Evolutionary conservation across 2,329 filamentous ascomycete genomes (phyloP).

Genomic region (Aspergillus quadrilineatus): DNA sequence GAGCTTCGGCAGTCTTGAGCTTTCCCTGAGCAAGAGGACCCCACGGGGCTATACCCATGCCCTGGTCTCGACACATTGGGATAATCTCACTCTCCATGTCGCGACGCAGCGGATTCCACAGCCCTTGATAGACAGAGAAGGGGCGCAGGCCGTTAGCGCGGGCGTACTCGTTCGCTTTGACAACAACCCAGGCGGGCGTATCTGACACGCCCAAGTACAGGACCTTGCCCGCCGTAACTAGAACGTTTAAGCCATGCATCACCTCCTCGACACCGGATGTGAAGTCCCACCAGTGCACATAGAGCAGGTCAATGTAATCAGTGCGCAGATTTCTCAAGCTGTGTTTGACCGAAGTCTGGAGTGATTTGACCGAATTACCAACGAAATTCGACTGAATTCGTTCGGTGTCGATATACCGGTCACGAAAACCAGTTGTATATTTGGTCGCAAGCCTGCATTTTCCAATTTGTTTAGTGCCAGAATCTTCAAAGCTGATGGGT

Average conservation of each 20-base stretch:
- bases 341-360: slow-evolving; percentile 45
- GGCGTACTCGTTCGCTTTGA: slow-evolving; percentile 42
- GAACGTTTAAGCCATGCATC: slow-evolving; percentile 39
- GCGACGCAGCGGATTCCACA: slow-evolving; percentile 39
- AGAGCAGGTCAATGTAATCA: slow-evolving; percentile 56
- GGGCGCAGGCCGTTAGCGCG: slow-evolving; percentile 40
- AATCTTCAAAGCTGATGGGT: background rate
- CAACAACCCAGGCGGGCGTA: slow-evolving; percentile 42
- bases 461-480: too few species aligned
- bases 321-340: slow-evolving; percentile 51
- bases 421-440: slow-evolving; percentile 43
- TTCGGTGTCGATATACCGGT: slow-evolving; percentile 28
- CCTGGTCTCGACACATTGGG: slow-evolving; percentile 37
- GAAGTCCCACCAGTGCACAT: slow-evolving; percentile 57
- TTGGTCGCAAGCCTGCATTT: too few species aligned
- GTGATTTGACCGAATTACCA: slow-evolving; percentile 46
- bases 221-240: slow-evolving; percentile 43
- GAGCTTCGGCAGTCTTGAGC: background rate
- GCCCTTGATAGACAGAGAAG: slow-evolving; percentile 42
- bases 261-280: slow-evolving; percentile 38
- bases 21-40: background rate
- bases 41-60: slow-evolving; percentile 17
- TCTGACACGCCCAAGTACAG: slow-evolving; percentile 45
- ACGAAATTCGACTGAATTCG: slow-evolving; percentile 47
- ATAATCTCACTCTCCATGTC: slow-evolving; percentile 44